phyloP scores from a whole-genome alignment of 73 alveolate genomes.

The Symbiodinium natans region DNA sequence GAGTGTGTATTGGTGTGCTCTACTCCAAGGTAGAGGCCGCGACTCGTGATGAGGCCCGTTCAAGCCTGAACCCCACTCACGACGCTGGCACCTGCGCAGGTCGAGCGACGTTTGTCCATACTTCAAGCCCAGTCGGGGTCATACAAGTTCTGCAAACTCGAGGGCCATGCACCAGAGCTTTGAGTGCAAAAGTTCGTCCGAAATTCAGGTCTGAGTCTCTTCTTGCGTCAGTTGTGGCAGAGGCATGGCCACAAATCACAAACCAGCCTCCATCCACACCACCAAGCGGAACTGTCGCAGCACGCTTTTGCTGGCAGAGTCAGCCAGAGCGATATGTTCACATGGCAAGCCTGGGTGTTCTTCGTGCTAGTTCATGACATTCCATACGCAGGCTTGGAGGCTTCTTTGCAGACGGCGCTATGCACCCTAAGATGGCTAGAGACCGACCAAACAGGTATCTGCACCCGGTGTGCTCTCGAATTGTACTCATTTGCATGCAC shows the following conservation, averaged over 20 bases:
- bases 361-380: too few species aligned
- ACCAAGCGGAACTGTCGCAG: too few species aligned
- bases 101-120: constrained; percentile 2
- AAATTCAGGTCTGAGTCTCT: constrained; percentile 1
- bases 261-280: too few species aligned
- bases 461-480: too few species aligned
- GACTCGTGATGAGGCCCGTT: constrained; percentile 10
- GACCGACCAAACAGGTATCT: too few species aligned
- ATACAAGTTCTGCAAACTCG: too few species aligned
- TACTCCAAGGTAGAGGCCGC: constrained; percentile 31
- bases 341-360: too few species aligned
- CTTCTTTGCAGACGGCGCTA: constrained; percentile 64
- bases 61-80: neutral
- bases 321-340: too few species aligned
- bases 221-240: constrained; percentile 15
- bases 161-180: neutral
- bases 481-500: too few species aligned
- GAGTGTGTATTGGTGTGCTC: neutral
- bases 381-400: constrained; percentile 46
- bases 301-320: too few species aligned
- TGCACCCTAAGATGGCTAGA: neutral
- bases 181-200: neutral
- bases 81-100: neutral
- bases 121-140: constrained; percentile 18
- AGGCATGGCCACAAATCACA: neutral